These are phyloP conservation scores for Maudiozyma humilis DNA, from an alignment of 1,139 yeast genomes.

Conservation along the genomic window DNA sequence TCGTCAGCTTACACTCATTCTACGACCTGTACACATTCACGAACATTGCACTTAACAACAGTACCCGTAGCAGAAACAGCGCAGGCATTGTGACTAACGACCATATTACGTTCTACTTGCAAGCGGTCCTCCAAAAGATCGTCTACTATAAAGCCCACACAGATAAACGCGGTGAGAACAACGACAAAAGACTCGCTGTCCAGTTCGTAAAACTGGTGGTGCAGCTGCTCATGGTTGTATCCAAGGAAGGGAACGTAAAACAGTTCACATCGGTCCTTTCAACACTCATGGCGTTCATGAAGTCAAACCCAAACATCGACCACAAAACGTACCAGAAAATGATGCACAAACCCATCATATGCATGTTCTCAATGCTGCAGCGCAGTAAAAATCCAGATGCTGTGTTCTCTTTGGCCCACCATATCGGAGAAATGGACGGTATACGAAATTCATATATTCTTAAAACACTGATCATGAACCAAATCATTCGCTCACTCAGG, in stretches of 20 bases:
- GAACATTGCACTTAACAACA: slow-evolving; percentile 16
- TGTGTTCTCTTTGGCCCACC: slow-evolving; percentile 10
- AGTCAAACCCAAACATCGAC: slow-evolving; percentile 3
- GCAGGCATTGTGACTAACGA: not conserved
- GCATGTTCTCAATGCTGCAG: slow-evolving; percentile 16
- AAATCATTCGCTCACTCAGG: slow-evolving; percentile 17
- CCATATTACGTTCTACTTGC: slow-evolving; percentile 18
- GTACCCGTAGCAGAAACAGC: slow-evolving; percentile 4
- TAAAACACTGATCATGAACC: slow-evolving; percentile 15
- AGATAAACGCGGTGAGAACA: not conserved
- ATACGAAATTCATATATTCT: slow-evolving; percentile 12
- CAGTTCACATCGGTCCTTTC: slow-evolving; percentile 7
- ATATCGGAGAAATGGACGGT: slow-evolving; percentile 9
- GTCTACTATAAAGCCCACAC: slow-evolving; percentile 8
- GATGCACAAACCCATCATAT: slow-evolving; percentile 16
- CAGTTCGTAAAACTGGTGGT: slow-evolving; percentile 6
- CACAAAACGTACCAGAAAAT: slow-evolving; percentile 3
- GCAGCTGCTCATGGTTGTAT: slow-evolving; percentile 6
- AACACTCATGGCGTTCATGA: slow-evolving; percentile 6
- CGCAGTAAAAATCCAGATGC: slow-evolving; percentile 19
- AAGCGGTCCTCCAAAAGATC: slow-evolving; percentile 19
- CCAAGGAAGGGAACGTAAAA: slow-evolving; percentile 4
- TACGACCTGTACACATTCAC: slow-evolving; percentile 16
- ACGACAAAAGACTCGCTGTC: not conserved
- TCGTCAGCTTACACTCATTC: slow-evolving; percentile 20